A percentile compares a stretch with the other conserved stretches of the same genome.
Conservation (phyloP, 495 filamentous ascomycete genomes). For the Lepraria neglecta region DNA sequence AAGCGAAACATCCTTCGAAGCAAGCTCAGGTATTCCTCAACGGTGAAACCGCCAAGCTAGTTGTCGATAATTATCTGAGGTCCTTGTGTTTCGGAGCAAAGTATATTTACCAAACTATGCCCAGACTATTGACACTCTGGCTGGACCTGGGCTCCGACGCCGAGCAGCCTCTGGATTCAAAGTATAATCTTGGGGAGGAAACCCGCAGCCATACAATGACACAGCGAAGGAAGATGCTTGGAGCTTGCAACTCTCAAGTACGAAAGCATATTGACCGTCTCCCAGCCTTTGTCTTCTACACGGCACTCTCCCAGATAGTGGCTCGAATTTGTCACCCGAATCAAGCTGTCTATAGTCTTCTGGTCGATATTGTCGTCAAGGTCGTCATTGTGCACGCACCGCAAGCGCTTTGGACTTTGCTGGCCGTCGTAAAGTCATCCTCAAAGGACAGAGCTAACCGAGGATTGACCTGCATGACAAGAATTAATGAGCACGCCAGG, state of each 20-base stretch:
- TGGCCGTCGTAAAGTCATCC: conserved; percentile 66
- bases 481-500: conserved; percentile 38
- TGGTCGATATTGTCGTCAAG: conserved; percentile 73
- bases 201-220: conserved; percentile 50
- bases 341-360: conserved; percentile 60
- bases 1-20: conserved; percentile 61
- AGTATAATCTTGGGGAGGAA: conserved; percentile 56
- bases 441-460: conserved; percentile 44
- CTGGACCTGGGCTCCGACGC: conserved; percentile 78
- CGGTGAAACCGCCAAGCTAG: conserved; percentile 79
- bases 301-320: conserved; percentile 84
- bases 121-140: conserved; percentile 87
- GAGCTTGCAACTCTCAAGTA: conserved; percentile 63
- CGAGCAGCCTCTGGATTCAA: conserved; percentile 59
- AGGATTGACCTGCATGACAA: conserved; percentile 44
- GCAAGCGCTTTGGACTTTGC: conserved; percentile 88
- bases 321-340: conserved; percentile 87
- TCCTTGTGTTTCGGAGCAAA: conserved; percentile 84
- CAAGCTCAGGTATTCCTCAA: conserved; percentile 52
- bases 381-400: conserved; percentile 74
- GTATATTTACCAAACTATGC: conserved; percentile 89
- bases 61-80: conserved; percentile 87
- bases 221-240: conserved; percentile 58
- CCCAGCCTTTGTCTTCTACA: conserved; percentile 87
- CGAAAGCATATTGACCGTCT: conserved; percentile 66